Evolutionary conservation across 495 filamentous ascomycete genomes (phyloP).

Genomic region (Lasiosphaeria ovina): DNA sequence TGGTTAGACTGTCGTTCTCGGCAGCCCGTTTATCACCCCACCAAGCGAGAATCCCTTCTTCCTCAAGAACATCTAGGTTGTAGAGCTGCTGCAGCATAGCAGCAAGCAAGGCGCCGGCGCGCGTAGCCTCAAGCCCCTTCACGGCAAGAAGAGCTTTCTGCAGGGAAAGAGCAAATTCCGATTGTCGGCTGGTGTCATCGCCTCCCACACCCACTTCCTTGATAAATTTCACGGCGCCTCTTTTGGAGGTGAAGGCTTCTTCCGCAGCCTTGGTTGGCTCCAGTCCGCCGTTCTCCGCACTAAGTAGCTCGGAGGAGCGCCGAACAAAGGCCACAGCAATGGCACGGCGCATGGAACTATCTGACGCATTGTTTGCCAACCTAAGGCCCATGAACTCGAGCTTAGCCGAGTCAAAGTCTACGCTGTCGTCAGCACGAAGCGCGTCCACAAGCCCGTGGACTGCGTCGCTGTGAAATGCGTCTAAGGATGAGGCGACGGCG

Average conservation of each 20-base stretch:
- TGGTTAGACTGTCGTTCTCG: slow-evolving; percentile 62
- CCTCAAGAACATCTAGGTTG: slow-evolving; percentile 79
- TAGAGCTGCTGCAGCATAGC: slow-evolving; percentile 78
- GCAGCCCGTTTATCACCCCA: slow-evolving; percentile 71
- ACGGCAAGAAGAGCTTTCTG: slow-evolving; percentile 71
- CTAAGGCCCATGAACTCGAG: slow-evolving; percentile 87
- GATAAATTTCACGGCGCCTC: slow-evolving; percentile 51
- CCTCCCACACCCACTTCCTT: slow-evolving; percentile 51
- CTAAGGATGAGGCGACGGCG: slow-evolving; percentile 37
- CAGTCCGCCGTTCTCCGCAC: slow-evolving; percentile 47
- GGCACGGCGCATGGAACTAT: slow-evolving; percentile 80
- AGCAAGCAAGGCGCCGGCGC: slow-evolving; percentile 63
- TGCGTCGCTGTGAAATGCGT: slow-evolving; percentile 85
- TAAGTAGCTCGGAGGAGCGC: slow-evolving; percentile 70
- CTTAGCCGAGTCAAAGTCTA: slow-evolving; percentile 79
- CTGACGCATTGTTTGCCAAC: slow-evolving; percentile 84
- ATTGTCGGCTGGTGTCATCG: slow-evolving; percentile 57
- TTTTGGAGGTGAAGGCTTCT: slow-evolving; percentile 47
- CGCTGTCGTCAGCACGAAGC: slow-evolving; percentile 54
- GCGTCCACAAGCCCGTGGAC: slow-evolving; percentile 79
- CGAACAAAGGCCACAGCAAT: slow-evolving; percentile 82
- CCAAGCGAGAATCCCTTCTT: slow-evolving; percentile 86
- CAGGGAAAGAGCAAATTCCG: slow-evolving; percentile 76
- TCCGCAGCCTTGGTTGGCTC: slow-evolving; percentile 65
- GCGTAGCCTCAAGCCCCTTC: slow-evolving; percentile 48